Base-by-base conservation (phyloP, 345 rosid species). In the Aurinia saxatilis region DNA sequence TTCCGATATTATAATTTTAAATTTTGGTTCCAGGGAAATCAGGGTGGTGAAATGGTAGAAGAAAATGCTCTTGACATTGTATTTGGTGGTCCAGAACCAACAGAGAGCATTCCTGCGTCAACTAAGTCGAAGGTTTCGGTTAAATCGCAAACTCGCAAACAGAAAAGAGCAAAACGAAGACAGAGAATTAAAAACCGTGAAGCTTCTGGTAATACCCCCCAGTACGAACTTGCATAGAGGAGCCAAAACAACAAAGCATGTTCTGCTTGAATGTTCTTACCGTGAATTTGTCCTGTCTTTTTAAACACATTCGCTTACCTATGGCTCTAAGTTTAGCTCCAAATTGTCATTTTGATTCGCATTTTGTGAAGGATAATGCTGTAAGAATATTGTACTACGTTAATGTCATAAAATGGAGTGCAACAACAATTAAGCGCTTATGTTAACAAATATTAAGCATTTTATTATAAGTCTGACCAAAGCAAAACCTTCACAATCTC, bases 111-210 rank as follows among this genome's bases (percentile, higher is more conserved):
- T 63, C 52, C 59, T 47, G 21, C 52, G 3, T 39, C 58, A 10
- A 64, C 23, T 31, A 40, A 4, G 7, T 11, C 44, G 9, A 70
- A 55, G 29, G 38, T 2, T 33, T 39, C 74, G 40, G 11, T 46
- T 47, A 70, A 63, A 55, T 35, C 52, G 25, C 64, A 53, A 40
- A 63, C 69, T 40, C 74, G 74, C 41, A 70, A 70, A 48, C 68
- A 63, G 74, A 70, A 56, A 16, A 70, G 74, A 63, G 69, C 69
- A 31, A 58, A 48, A 63, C 64, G 74, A 23, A 70, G 69, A 70
- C 59, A 63, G 27, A 63, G 69, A 33, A 27, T 58, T n/a, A 70
- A 56, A 33, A 63, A 63, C 37, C 74, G 69, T 40, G 64, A 70
- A 70, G 64, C 69, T 63, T 40, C 63, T n/a, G 5, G 3, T 18